Percentiles rank a stretch among this genome's conserved stretches.
phyloP scores from a whole-genome alignment of 805 yeast genomes.

The Pichia occidentalis region DNA sequence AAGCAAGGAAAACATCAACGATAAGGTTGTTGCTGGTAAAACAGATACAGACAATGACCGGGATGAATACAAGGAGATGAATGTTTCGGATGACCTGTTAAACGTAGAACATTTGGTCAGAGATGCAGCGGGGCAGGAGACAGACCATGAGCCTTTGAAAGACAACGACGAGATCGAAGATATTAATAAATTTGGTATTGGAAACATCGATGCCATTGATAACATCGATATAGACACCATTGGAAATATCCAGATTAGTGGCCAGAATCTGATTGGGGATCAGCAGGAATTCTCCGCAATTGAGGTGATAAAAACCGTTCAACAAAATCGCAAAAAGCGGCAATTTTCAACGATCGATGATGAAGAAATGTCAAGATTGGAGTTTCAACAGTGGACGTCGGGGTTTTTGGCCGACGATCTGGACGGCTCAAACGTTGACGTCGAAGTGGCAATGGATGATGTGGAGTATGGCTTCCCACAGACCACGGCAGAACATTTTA shows the following conservation, averaged over 20 bases:
- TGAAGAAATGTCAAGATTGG: slow-evolving; percentile 39
- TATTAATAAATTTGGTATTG: background rate
- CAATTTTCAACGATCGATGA: slow-evolving; percentile 29
- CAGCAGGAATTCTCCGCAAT: slow-evolving; percentile 24
- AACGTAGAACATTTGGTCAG: too few species aligned
- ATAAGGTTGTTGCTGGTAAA: too few species aligned
- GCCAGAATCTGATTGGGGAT: background rate
- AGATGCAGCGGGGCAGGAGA: too few species aligned
- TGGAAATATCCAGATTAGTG: slow-evolving; percentile 8
- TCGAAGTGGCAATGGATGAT: slow-evolving; percentile 11
- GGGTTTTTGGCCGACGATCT: slow-evolving; percentile 42
- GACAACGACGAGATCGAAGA: background rate
- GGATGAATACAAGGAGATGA: background rate
- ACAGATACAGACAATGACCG: slow-evolving; percentile 2
- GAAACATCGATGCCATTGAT: background rate
- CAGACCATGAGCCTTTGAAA: background rate
- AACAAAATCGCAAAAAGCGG: slow-evolving; percentile 22
- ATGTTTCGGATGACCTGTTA: slow-evolving; percentile 4
- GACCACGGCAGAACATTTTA: slow-evolving; percentile 13
- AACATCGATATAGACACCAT: slow-evolving; percentile 20
- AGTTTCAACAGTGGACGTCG: slow-evolving; percentile 49
- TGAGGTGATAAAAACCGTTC: slow-evolving; percentile 66
- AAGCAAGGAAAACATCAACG: too few species aligned
- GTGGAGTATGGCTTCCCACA: slow-evolving; percentile 12
- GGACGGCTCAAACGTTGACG: slow-evolving; percentile 13